Conservation (phyloP, 768 basidiomycete genomes). For the Saitozyma sp. region DNA sequence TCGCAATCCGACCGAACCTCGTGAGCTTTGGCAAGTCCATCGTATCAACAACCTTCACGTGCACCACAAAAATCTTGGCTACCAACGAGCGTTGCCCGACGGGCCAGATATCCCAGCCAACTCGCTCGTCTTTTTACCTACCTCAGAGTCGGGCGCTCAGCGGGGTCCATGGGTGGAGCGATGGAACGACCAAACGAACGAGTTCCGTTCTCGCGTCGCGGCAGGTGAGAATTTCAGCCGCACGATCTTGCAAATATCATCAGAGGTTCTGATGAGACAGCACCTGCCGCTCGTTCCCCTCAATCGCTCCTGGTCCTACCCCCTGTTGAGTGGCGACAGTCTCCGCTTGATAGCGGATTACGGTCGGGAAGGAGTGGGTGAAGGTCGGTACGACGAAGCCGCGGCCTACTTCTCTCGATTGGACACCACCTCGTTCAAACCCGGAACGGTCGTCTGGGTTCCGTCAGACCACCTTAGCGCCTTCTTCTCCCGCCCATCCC, state of each 20-base stretch:
- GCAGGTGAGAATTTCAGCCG: neutral
- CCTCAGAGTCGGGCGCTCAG: neutral
- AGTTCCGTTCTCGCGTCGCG: neutral
- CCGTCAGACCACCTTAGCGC: neutral
- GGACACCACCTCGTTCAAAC: neutral
- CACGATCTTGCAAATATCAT: neutral
- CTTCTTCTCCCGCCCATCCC: neutral
- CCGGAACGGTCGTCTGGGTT: neutral
- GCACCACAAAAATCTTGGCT: constrained; percentile 5
- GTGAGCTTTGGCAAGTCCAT: neutral
- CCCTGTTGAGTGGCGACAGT: neutral
- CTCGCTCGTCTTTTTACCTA: neutral
- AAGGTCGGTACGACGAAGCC: no score
- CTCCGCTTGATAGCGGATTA: constrained; percentile 5
- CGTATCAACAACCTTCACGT: constrained; percentile 1
- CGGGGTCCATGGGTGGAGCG: neutral
- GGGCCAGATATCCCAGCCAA: neutral
- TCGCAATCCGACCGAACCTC: neutral
- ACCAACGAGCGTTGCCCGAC: neutral
- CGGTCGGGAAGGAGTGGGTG: no score
- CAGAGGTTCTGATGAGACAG: neutral
- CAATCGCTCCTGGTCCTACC: neutral
- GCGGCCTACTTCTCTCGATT: neutral
- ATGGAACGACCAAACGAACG: constrained; percentile 2
- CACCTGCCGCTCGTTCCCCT: neutral